Conservation (phyloP, 495 filamentous ascomycete species). For the Penicillium coprophilum region DNA sequence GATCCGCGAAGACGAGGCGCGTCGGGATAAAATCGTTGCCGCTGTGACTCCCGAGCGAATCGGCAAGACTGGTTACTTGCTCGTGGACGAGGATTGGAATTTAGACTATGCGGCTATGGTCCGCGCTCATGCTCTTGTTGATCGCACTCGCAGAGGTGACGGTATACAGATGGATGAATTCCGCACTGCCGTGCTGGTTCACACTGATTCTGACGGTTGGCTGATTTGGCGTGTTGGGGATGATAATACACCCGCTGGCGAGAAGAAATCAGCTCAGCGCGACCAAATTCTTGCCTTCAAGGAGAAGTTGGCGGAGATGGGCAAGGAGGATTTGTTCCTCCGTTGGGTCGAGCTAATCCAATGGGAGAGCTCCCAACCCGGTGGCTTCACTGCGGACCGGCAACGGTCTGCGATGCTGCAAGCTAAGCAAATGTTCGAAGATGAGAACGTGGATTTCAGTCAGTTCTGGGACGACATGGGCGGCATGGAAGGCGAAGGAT, state of each 20-base stretch:
- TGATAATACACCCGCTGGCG: slow-evolving; percentile 53
- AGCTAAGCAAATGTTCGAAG: slow-evolving; percentile 66
- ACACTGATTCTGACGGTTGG: slow-evolving; percentile 66
- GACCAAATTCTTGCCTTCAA: slow-evolving; percentile 69
- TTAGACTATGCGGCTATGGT: slow-evolving; percentile 78
- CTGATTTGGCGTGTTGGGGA: slow-evolving; percentile 55
- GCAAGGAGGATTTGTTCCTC: slow-evolving; percentile 83
- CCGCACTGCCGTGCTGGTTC: slow-evolving; percentile 62
- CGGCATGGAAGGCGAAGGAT: slow-evolving; percentile 54
- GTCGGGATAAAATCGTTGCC: slow-evolving; percentile 53
- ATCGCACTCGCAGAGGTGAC: slow-evolving; percentile 44
- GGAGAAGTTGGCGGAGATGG: slow-evolving; percentile 65
- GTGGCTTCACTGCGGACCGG: slow-evolving; percentile 67
- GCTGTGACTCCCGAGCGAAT: slow-evolving; percentile 64
- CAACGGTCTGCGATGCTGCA: slow-evolving; percentile 64
- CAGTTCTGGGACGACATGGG: slow-evolving; percentile 71
- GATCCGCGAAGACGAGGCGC: slow-evolving; percentile 49
- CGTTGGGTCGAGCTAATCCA: slow-evolving; percentile 84
- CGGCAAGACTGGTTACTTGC: slow-evolving; percentile 73
- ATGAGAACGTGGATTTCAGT: slow-evolving; percentile 72
- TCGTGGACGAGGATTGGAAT: slow-evolving; percentile 78
- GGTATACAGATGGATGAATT: slow-evolving; percentile 53
- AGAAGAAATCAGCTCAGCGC: slow-evolving; percentile 43
- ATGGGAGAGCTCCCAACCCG: slow-evolving; percentile 71
- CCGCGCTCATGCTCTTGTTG: slow-evolving; percentile 61